These are phyloP conservation scores for Globisporangium recalcitrans DNA, from an alignment of 352 stramenopile species.

Conservation along the genomic window DNA sequence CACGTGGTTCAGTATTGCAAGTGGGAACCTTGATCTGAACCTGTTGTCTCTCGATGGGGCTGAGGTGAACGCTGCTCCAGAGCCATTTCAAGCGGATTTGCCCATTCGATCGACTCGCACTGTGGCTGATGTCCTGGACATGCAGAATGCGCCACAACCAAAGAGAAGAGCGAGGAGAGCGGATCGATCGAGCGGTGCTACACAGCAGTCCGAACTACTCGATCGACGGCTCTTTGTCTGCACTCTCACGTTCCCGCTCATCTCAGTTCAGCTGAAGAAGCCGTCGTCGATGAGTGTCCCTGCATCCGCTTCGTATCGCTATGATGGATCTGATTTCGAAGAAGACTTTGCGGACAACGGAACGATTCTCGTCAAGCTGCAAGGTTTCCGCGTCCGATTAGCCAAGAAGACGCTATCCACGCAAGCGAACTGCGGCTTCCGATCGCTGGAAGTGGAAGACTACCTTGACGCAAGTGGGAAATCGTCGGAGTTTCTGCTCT, in stretches of 20 bases:
- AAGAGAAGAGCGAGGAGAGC: conserved; percentile 24
- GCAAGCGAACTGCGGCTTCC: conserved; percentile 59
- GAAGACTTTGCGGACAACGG: conserved; percentile 60
- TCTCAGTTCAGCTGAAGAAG: conserved; percentile 80
- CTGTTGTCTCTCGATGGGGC: conserved; percentile 6
- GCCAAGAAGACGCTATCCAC: conserved; percentile 80
- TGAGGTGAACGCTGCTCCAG: background rate
- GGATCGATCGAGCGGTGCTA: conserved; percentile 17
- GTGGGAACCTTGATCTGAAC: conserved; percentile 47
- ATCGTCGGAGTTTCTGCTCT: conserved; percentile 72
- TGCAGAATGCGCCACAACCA: conserved; percentile 8
- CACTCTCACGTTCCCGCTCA: conserved; percentile 77
- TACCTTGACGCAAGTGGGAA: conserved; percentile 52
- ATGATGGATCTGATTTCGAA: conserved; percentile 52
- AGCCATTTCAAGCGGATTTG: background rate
- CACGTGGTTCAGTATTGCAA: conserved; percentile 87
- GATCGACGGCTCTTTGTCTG: conserved; percentile 72
- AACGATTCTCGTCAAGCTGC: conserved; percentile 67
- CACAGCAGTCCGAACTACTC: conserved; percentile 38
- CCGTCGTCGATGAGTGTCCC: conserved; percentile 35
- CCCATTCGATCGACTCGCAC: conserved; percentile 6
- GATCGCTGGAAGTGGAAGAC: conserved; percentile 77
- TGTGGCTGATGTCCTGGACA: background rate
- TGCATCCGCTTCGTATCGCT: conserved; percentile 51
- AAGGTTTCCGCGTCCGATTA: conserved; percentile 76